Evolutionary conservation across 1,139 yeast genomes (phyloP).

Genomic region (Lodderomyces oxycetoniae): DNA sequence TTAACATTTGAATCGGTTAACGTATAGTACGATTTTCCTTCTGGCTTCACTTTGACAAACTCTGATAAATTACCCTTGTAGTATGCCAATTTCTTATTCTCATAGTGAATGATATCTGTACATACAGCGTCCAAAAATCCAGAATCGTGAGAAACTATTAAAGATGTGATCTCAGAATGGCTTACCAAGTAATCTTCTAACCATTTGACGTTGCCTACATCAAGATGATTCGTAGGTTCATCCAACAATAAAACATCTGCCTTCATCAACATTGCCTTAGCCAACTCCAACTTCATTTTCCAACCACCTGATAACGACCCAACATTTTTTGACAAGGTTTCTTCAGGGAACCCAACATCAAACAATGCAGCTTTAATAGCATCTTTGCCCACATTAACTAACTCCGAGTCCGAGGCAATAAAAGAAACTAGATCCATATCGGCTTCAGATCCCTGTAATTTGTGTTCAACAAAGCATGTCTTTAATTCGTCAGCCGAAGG

Average conservation of each 20-base stretch:
- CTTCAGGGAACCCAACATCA: conserved; percentile 88
- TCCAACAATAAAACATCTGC: conserved; percentile 93
- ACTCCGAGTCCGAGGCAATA: conserved; percentile 87
- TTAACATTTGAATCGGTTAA: conserved; percentile 87
- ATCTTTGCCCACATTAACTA: conserved; percentile 53
- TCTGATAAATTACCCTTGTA: conserved; percentile 94
- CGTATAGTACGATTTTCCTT: conserved; percentile 95
- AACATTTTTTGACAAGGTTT: conserved; percentile 82
- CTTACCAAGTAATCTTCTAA: conserved; percentile 77
- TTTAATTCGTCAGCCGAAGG: conserved; percentile 83
- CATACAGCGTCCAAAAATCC: conserved; percentile 94
- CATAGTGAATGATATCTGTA: conserved; percentile 95
- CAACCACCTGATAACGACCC: conserved; percentile 98
- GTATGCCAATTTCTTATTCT: conserved; percentile 88
- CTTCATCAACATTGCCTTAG: conserved; percentile 97
- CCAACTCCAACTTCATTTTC: conserved; percentile 98
- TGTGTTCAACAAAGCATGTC: conserved; percentile 97
- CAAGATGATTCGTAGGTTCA: conserved; percentile 99
- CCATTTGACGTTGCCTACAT: conserved; percentile 92
- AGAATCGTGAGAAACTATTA: conserved; percentile 96
- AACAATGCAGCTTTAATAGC: conserved; percentile 74
- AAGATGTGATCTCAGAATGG: conserved; percentile 83
- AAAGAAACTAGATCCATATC: conserved; percentile 83
- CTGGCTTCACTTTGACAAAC: conserved; percentile 89
- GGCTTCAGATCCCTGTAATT: conserved; percentile 92